Base-by-base conservation (phyloP, 2,329 filamentous ascomycete genomes). In the Bipolaris oryzae region DNA sequence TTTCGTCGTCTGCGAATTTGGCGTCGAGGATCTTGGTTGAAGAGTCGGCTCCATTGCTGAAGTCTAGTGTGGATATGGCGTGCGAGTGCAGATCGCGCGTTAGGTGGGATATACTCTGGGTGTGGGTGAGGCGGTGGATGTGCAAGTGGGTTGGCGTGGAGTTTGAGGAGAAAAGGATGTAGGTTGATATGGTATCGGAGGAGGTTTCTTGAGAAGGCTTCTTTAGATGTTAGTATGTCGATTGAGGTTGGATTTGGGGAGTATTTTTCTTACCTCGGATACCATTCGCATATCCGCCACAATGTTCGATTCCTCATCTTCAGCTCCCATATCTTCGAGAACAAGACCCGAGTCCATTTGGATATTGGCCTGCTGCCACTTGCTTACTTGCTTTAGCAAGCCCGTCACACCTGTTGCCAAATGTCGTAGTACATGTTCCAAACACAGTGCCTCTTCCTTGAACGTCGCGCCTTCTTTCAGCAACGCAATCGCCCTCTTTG, bases 321-420 rank as follows among this genome's bases (percentile, higher is more conserved):
- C 31, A 33, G 75, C 71, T 9, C 76, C 72, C 7, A 42, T 55
- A 5, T 75, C 56, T 71, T 84, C 69, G 64, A 84, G 64, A 78
- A 79, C 62, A 69, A 84, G 60, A 82, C 76, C 92, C 84, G 6
- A 88, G 85, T 74, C 89, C 85, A 60, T 91, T 87, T 71, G 92
- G 87, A 56, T 87, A 81, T 51, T 84, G 76, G 66, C 68, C 39
- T 76, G 74, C 50, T 81, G 78, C 78, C 78, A 80, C n/a, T 62
- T 64, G 7, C 76, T 77, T 34, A 80, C 77, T 39, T 76, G 73
- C 41, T 71, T 71, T 25, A 80, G 64, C 33, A 76, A 34, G 1
- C 61, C 63, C 18, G 61, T 64, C 1, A 73, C 73, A 1, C 69
- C 76, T 43, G 60, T 75, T 69, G 55, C 74, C 67, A 62, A 70